Evolutionary conservation across 2,329 filamentous ascomycete species (phyloP).

Genomic region (Colletotrichum sp.): DNA sequence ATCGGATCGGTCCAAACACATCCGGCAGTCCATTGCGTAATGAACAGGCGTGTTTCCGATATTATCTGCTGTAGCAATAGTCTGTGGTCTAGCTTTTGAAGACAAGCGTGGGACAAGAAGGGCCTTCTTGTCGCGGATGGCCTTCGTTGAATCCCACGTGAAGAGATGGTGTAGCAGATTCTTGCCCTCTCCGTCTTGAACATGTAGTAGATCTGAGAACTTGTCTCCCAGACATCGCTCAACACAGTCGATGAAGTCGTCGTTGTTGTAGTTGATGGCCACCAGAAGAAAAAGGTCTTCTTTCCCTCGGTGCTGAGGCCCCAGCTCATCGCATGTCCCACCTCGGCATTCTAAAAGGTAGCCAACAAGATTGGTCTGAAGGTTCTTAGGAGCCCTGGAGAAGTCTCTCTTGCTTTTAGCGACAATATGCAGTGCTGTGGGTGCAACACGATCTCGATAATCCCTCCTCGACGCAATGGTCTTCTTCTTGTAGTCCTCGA

Average conservation of each 20-base stretch:
- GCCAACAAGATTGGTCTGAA: neutral
- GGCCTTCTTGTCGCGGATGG: neutral
- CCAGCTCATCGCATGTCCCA: neutral
- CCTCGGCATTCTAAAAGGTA: neutral
- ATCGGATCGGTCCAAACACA: neutral
- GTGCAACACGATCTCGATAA: neutral
- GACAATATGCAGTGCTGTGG: neutral
- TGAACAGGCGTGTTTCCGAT: neutral
- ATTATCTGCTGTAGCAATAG: neutral
- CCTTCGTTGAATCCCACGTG: neutral
- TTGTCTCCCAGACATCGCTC: neutral
- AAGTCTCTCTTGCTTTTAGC: neutral
- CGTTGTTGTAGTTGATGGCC: neutral
- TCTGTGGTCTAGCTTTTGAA: neutral
- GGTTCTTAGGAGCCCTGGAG: neutral
- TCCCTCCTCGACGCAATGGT: neutral
- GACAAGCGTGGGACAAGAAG: neutral
- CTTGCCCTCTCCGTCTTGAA: neutral
- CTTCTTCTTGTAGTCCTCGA: neutral
- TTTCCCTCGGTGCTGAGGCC: neutral
- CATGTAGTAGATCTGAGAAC: neutral
- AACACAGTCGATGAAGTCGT: neutral
- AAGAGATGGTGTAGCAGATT: neutral
- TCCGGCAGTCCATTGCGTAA: neutral
- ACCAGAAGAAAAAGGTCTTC: neutral